Conservation (phyloP, 176 grass and related monocot genomes). For the Carex kokanica region DNA sequence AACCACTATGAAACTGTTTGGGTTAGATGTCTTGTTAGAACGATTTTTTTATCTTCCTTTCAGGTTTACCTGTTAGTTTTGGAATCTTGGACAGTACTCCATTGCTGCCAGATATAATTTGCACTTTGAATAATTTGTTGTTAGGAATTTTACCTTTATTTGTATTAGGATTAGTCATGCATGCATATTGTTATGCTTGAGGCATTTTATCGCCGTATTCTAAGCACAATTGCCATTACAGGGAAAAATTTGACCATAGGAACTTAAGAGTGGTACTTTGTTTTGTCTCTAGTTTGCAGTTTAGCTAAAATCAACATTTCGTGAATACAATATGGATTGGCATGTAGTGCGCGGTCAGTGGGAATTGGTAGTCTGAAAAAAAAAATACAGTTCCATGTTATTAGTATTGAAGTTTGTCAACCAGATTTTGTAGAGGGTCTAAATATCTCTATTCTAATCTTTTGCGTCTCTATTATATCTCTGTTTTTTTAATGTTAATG, state of each 20-base stretch:
- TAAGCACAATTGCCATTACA: background rate
- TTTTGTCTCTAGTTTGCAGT: background rate
- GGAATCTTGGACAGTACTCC: background rate
- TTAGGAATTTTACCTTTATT: background rate
- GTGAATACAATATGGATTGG: background rate
- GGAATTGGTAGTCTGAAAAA: background rate
- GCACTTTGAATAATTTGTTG: conserved; percentile 1
- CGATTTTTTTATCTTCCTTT: background rate
- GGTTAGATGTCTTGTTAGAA: conserved; percentile 12
- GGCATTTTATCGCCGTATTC: background rate
- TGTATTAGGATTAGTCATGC: background rate
- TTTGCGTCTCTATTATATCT: too few relatives aligned
- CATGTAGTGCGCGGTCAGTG: background rate
- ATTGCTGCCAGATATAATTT: conserved; percentile 12
- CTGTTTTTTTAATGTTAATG: too few relatives aligned
- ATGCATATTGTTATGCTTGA: background rate
- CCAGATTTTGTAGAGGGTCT: too few relatives aligned
- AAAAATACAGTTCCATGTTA: background rate
- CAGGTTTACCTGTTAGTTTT: background rate
- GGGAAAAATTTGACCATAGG: background rate
- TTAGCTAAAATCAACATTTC: background rate
- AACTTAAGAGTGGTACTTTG: background rate
- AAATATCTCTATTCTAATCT: too few relatives aligned
- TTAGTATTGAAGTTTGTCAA: too few relatives aligned
- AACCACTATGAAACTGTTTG: conserved; percentile 5